These are phyloP conservation scores for Myxozyma vanderwaltii DNA, from an alignment of 805 yeast genomes.

Conservation along the genomic window DNA sequence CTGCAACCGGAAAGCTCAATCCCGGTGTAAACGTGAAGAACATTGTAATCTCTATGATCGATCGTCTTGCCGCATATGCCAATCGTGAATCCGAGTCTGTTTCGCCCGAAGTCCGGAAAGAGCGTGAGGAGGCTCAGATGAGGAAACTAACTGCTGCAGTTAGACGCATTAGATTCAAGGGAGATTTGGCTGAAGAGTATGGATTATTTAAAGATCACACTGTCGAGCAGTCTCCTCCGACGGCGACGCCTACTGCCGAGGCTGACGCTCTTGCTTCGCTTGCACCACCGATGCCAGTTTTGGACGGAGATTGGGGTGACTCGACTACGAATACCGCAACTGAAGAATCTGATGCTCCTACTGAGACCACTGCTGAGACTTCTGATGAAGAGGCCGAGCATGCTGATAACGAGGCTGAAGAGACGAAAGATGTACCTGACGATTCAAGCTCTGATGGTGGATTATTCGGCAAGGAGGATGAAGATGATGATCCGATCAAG, in stretches of 20 bases:
- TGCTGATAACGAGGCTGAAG: constrained; percentile 19
- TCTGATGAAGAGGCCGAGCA: constrained; percentile 31
- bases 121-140: constrained; percentile 27
- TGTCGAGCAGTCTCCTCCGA: constrained; percentile 21
- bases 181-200: constrained; percentile 31
- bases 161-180: constrained; percentile 31
- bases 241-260: constrained; percentile 8
- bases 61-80: constrained; percentile 63
- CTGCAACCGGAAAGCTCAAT: constrained; percentile 64
- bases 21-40: constrained; percentile 70
- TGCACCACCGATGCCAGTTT: constrained; percentile 27
- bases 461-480: constrained; percentile 24
- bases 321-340: constrained; percentile 11
- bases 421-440: background rate
- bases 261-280: constrained; percentile 5
- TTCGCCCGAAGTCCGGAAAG: constrained; percentile 34
- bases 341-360: constrained; percentile 6
- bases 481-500: constrained; percentile 12
- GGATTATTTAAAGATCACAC: constrained; percentile 29
- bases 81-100: constrained; percentile 45
- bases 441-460: constrained; percentile 13
- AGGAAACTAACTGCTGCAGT: constrained; percentile 32
- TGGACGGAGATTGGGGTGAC: constrained; percentile 34
- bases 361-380: constrained; percentile 8
- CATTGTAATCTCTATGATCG: constrained; percentile 66